Conservation (phyloP, 768 basidiomycete species). For the Psilocybe cyanescens region DNA sequence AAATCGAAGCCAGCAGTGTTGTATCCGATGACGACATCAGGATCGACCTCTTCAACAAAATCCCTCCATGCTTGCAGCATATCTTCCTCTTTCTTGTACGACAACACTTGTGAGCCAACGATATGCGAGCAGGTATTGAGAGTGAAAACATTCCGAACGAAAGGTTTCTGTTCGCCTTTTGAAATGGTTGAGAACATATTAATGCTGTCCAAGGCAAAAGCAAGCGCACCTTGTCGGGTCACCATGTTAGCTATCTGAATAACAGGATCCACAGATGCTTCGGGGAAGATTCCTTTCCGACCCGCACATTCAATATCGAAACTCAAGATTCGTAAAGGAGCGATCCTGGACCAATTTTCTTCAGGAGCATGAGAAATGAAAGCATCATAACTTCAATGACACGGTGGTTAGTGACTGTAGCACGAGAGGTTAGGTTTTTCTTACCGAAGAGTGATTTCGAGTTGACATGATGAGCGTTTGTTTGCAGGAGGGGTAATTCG, state of each 20-base stretch:
- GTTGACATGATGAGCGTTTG: conserved; percentile 84
- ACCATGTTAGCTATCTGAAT: conserved; percentile 99
- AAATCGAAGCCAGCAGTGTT: conserved; percentile 95
- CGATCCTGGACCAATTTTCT: conserved; percentile 89
- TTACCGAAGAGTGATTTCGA: conserved; percentile 82
- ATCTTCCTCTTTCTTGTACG: conserved; percentile 73
- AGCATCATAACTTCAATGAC: conserved; percentile 64
- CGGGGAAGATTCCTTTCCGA: conserved; percentile 96
- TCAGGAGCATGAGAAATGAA: conserved; percentile 93
- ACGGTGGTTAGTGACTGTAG: too few relatives aligned
- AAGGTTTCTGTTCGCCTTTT: conserved; percentile 87
- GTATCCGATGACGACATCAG: conserved; percentile 96
- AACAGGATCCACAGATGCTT: conserved; percentile 87
- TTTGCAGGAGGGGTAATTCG: conserved; percentile 54
- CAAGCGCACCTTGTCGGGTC: conserved; percentile 83
- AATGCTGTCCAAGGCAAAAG: background rate
- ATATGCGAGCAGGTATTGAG: conserved; percentile 94
- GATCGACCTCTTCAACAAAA: conserved; percentile 89
- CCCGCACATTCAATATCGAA: conserved; percentile 99
- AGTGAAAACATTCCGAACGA: conserved; percentile 96
- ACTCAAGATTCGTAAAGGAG: conserved; percentile 91
- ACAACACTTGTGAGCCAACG: conserved; percentile 95
- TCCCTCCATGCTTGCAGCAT: conserved; percentile 87
- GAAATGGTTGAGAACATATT: conserved; percentile 2
- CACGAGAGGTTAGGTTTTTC: conserved; percentile 5